Conservation (phyloP, 2,329 filamentous ascomycete genomes). For the Aspergillus pseudoviridinutans region DNA sequence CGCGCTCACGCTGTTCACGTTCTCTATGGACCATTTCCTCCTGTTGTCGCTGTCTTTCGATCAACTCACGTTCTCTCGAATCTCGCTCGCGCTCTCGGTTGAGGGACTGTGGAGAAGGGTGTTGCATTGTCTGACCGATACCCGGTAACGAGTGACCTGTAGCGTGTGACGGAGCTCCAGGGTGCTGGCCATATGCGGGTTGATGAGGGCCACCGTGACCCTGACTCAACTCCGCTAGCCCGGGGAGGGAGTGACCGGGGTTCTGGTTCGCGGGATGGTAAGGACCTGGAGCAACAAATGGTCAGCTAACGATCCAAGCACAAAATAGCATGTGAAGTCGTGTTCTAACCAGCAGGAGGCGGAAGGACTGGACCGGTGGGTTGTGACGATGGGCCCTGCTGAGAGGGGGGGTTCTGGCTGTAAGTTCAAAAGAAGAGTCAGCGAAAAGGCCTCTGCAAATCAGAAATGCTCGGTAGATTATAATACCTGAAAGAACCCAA, state of each 20-base stretch:
- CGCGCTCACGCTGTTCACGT: slow-evolving; percentile 49
- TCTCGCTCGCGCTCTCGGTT: slow-evolving; percentile 48
- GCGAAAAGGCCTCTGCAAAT: background rate
- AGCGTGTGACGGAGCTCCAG: slow-evolving; percentile 32
- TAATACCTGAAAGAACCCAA: slow-evolving; percentile 44
- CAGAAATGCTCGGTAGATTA: background rate
- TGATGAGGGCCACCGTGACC: slow-evolving; percentile 39
- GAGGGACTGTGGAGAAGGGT: slow-evolving; percentile 39
- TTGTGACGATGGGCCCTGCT: slow-evolving; percentile 37
- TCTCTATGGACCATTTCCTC: slow-evolving; percentile 57
- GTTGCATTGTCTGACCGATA: slow-evolving; percentile 41
- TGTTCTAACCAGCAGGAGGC: slow-evolving; percentile 36
- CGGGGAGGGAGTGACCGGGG: slow-evolving; percentile 44
- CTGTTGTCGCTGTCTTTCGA: slow-evolving; percentile 46
- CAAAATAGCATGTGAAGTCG: background rate
- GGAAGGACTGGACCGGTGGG: slow-evolving; percentile 37
- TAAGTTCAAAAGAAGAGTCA: slow-evolving; percentile 8
- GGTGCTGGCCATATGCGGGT: slow-evolving; percentile 42
- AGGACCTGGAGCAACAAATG: slow-evolving; percentile 25
- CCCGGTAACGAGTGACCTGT: slow-evolving; percentile 38
- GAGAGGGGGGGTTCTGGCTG: slow-evolving; percentile 36
- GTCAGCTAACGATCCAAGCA: slow-evolving; percentile 13
- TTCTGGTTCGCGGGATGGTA: slow-evolving; percentile 41
- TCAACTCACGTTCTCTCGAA: slow-evolving; percentile 51
- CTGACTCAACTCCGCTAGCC: slow-evolving; percentile 45